Base-by-base conservation (phyloP, 495 filamentous ascomycete species). In the Penicillium alfredii region DNA sequence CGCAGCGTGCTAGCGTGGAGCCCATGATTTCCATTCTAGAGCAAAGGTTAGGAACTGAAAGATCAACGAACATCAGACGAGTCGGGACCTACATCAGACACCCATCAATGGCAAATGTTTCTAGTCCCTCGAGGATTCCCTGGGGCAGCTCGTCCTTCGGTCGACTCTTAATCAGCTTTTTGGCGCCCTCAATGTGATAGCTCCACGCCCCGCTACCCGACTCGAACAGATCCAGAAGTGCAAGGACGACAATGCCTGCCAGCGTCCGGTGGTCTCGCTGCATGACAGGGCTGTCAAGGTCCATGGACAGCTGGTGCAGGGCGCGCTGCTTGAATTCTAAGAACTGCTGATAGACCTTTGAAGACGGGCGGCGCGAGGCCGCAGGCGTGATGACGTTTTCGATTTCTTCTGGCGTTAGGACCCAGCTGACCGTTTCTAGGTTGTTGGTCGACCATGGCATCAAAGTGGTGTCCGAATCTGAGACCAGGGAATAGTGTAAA, bases 21-120 rank as follows among this genome's bases (percentile, higher is more conserved):
- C 67, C 67, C 67, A 71, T 71, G 16, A 71, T 66, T 41, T 71
- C 63, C 43, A 68, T 64, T 24, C 63, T 67, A 26, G 14, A 19
- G 18, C 7, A 14, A 30, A 38, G 37, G 38, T 44, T 29, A 38
- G 32, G n/a, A 7, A 9, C 22, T 12, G 14, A 9, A 8, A n/a
- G 5, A 7, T 8, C 8, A 10, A 19, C 15, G 29, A 14, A 19
- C 23, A 34, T 33, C 19, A 10, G 8, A 17, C 9, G 11, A 8
- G 19, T 5, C 11, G 11, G 28, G 5, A 37, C 61, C 50, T 47
- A 65, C 61, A 71, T 59, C 27, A 71, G 50, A 29, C 62, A 68
- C 1, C 61, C 60, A 28, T 71, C 67, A 3, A 67, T 49, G 14
- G 64, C 63, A 32, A 69, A 68, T 13, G 56, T 47, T 29, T 69